Conservation (phyloP, 768 basidiomycete genomes). For the Serendipita sp. region DNA sequence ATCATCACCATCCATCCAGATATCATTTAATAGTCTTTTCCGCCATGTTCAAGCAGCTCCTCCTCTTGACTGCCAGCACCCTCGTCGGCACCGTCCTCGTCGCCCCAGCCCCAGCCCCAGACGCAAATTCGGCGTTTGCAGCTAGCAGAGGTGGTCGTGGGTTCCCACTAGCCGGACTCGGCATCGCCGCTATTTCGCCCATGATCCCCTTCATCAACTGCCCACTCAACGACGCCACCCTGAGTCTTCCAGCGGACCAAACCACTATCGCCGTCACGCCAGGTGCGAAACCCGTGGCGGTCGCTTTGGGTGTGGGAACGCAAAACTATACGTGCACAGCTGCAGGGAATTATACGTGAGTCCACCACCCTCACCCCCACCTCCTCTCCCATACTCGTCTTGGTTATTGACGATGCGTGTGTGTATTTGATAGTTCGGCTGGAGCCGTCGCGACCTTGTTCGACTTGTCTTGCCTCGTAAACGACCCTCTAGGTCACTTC, state of each 20-base stretch:
- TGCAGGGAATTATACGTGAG: slow-evolving; percentile 12
- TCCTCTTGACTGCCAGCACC: no score
- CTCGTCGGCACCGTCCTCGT: not conserved
- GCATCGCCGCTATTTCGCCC: not conserved
- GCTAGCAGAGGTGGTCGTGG: not conserved
- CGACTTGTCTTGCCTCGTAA: slow-evolving; percentile 35
- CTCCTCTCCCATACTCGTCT: not conserved
- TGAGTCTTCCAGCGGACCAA: not conserved
- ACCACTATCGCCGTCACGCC: not conserved
- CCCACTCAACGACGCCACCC: not conserved
- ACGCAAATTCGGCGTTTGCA: not conserved
- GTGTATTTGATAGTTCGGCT: not conserved
- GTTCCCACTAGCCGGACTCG: not conserved
- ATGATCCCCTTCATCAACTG: not conserved
- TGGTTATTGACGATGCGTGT: not conserved
- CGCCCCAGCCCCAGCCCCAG: not conserved
- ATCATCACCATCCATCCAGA: no score
- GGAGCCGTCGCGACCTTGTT: slow-evolving; percentile 34
- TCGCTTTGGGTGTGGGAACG: slow-evolving; percentile 15
- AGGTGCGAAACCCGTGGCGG: not conserved
- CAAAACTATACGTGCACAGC: slow-evolving; percentile 22
- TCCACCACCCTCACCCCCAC: not conserved
- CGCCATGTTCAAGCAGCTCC: no score
- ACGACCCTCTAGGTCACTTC: slow-evolving; percentile 12
- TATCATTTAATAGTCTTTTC: no score